Evolutionary conservation across 2,329 filamentous ascomycete species (phyloP).

Genomic region (Fusarium sp.): DNA sequence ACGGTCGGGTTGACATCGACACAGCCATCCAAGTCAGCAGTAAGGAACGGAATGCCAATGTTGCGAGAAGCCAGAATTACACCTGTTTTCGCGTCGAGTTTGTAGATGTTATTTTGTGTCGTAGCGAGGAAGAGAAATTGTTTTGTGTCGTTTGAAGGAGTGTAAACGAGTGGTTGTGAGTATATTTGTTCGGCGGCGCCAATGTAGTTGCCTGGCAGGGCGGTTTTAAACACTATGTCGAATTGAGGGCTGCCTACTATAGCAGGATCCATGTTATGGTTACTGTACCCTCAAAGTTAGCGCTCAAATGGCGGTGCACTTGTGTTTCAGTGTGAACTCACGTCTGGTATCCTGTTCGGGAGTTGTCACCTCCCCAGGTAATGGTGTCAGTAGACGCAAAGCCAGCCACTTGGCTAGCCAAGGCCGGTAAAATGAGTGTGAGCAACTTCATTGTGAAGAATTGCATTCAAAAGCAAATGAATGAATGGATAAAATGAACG

Average conservation of each 20-base stretch:
- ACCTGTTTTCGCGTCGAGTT: slow-evolving; percentile 66
- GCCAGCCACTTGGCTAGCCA: slow-evolving; percentile 52
- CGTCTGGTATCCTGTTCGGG: slow-evolving; percentile 65
- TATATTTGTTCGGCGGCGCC: slow-evolving; percentile 64
- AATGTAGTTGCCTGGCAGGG: slow-evolving; percentile 65
- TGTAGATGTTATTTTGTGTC: slow-evolving; percentile 69
- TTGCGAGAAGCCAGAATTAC: slow-evolving; percentile 61
- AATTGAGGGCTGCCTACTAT: slow-evolving; percentile 68
- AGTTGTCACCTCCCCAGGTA: slow-evolving; percentile 70
- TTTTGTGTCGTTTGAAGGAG: slow-evolving; percentile 57
- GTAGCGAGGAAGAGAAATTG: slow-evolving; percentile 69
- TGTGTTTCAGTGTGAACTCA: slow-evolving; percentile 45
- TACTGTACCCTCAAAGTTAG: slow-evolving; percentile 48
- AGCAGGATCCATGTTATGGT: slow-evolving; percentile 73
- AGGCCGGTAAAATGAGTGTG: slow-evolving; percentile 49
- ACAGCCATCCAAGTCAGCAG: slow-evolving; percentile 62
- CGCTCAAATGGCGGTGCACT: fast-evolving
- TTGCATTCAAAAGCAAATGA: slow-evolving; percentile 1
- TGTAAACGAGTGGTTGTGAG: slow-evolving; percentile 64
- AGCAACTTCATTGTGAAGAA: slow-evolving; percentile 44
- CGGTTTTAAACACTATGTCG: slow-evolving; percentile 65
- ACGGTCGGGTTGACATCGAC: slow-evolving; percentile 62
- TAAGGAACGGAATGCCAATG: slow-evolving; percentile 62
- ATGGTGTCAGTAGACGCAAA: slow-evolving; percentile 66
- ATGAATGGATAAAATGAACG: slow-evolving; percentile 16